phyloP scores from a whole-genome alignment of 169 alveolate genomes.

The Eimeria maxima region DNA sequence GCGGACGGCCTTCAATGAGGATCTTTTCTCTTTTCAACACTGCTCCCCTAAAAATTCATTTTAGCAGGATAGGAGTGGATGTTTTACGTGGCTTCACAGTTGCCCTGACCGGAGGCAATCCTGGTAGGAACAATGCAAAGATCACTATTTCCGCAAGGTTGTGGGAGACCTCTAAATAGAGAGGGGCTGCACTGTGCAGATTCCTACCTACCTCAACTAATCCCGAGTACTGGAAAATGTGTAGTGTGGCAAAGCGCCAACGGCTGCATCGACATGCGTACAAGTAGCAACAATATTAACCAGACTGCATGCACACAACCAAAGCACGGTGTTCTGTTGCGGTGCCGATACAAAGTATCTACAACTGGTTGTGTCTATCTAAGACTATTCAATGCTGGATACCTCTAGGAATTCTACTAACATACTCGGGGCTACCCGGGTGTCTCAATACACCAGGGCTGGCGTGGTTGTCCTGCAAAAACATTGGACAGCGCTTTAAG shows the following conservation, averaged over 20 bases:
- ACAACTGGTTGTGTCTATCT: no score
- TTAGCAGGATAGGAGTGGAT: background rate
- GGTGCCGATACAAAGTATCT: no score
- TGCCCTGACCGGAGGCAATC: background rate
- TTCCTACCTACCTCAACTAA: no score
- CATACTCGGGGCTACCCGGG: background rate
- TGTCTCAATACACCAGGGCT: background rate
- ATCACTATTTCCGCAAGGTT: background rate
- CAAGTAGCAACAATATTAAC: no score
- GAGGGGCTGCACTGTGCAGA: no score
- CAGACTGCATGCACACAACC: no score
- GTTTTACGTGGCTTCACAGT: background rate
- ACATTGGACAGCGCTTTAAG: background rate
- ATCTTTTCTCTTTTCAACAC: background rate
- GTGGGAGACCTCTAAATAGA: background rate
- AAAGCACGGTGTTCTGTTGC: no score
- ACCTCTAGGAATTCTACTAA: background rate
- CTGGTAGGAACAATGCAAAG: background rate
- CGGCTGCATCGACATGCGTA: no score
- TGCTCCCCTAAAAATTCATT: no score
- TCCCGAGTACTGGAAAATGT: no score
- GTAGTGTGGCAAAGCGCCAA: no score
- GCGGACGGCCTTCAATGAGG: no score
- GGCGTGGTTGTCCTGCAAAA: background rate
- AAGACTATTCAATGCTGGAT: background rate